Conservation (phyloP, 108 stramenopile genomes). For the Cyclotella atomus region DNA sequence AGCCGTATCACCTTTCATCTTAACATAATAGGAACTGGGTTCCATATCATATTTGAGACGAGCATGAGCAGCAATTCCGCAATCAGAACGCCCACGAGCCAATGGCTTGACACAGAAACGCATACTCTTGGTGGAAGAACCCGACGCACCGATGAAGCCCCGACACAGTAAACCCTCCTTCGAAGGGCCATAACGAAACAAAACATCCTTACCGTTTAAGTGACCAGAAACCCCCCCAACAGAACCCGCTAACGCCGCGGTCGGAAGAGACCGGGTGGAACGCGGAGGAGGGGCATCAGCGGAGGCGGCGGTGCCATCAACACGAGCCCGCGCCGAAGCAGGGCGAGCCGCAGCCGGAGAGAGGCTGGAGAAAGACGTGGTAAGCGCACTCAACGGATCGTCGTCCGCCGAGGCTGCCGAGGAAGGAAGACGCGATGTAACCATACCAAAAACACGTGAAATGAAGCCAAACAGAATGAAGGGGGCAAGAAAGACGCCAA, state of each 20-base stretch:
- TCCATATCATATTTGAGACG: neutral
- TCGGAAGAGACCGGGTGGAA: neutral
- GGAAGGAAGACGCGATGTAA: too few relatives aligned
- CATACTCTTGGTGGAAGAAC: neutral
- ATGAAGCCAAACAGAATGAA: too few relatives aligned
- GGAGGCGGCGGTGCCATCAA: too few relatives aligned
- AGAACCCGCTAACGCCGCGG: neutral
- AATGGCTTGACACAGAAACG: neutral
- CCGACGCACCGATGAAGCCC: neutral
- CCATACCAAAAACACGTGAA: too few relatives aligned
- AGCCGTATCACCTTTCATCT: neutral
- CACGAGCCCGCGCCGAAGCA: too few relatives aligned
- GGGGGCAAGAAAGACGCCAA: too few relatives aligned
- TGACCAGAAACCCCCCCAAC: conserved; percentile 4
- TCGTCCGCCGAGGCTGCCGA: too few relatives aligned
- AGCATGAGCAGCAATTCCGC: neutral
- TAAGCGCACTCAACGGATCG: too few relatives aligned
- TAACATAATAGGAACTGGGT: neutral
- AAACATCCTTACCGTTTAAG: neutral
- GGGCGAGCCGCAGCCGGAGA: too few relatives aligned
- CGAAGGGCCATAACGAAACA: neutral
- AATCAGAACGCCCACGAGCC: neutral
- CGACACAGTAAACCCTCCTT: neutral
- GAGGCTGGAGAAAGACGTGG: too few relatives aligned
- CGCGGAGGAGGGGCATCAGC: conserved; percentile 2